These are phyloP conservation scores for Curvularia spicifera DNA, from an alignment of 2,329 filamentous ascomycete species.

Conservation along the genomic window DNA sequence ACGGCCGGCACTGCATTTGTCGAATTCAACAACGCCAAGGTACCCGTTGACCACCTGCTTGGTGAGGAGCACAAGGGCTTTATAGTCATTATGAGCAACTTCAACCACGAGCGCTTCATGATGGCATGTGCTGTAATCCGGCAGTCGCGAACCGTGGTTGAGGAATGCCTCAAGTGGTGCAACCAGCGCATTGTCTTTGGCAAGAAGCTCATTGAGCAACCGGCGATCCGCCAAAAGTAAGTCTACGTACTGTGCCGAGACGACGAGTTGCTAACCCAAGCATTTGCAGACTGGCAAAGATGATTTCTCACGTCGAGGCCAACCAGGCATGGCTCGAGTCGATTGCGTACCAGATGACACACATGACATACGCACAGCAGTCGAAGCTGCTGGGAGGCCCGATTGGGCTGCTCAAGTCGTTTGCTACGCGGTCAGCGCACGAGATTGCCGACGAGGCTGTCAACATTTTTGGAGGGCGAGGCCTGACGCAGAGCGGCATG, in stretches of 20 bases:
- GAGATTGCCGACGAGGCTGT: conserved; percentile 84
- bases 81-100: conserved; percentile 82
- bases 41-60: conserved; percentile 77
- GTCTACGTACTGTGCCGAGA: conserved; percentile 20
- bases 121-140: conserved; percentile 72
- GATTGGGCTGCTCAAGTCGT: conserved; percentile 82
- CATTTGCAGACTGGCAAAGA: conserved; percentile 71
- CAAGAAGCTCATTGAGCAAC: conserved; percentile 82
- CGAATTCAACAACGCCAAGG: conserved; percentile 86
- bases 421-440: conserved; percentile 75
- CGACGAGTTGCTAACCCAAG: conserved; percentile 6
- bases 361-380: conserved; percentile 81
- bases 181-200: conserved; percentile 86
- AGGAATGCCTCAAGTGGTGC: conserved; percentile 87
- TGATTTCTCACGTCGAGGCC: conserved; percentile 83
- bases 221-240: conserved; percentile 79
- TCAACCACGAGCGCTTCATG: conserved; percentile 84
- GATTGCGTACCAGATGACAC: conserved; percentile 86
- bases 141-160: conserved; percentile 71
- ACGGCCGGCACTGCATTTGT: conserved; percentile 80
- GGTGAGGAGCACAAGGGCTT: conserved; percentile 88
- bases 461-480: conserved; percentile 85
- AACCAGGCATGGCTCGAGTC: conserved; percentile 85
- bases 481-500: conserved; percentile 82
- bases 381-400: conserved; percentile 77